Conservation (phyloP, 1,284 basidiomycete genomes). For the Moniliophthora roreri region DNA sequence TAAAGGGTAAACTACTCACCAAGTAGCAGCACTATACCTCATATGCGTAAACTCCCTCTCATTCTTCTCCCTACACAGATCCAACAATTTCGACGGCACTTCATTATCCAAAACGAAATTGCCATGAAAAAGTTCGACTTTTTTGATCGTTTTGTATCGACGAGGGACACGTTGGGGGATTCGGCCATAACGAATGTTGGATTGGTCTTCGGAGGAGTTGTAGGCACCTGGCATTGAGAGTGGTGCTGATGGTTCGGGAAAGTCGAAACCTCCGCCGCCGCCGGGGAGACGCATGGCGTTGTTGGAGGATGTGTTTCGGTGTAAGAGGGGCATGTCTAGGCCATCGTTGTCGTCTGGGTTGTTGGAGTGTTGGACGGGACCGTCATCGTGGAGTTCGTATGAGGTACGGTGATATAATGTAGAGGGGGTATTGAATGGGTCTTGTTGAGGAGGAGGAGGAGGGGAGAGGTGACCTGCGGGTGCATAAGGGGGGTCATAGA, state of each 20-base stretch:
- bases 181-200: constrained; percentile 35
- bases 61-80: constrained; percentile 46
- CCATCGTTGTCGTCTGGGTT: constrained; percentile 8
- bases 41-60: constrained; percentile 94
- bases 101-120: constrained; percentile 1
- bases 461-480: not conserved
- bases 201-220: not conserved
- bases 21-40: constrained; percentile 89
- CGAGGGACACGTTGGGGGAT: constrained; percentile 86
- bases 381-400: constrained; percentile 10
- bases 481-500: constrained; percentile 3
- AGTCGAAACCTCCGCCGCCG: constrained; percentile 8
- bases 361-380: not conserved
- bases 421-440: not conserved
- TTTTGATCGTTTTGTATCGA: constrained; percentile 89
- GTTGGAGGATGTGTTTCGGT: not conserved
- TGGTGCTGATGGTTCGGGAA: too few species aligned
- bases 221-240: not conserved
- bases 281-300: constrained; percentile 21
- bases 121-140: constrained; percentile 56
- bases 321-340: not conserved
- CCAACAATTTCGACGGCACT: constrained; percentile 83
- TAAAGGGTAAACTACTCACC: too few species aligned
- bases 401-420: not conserved
- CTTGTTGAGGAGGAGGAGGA: constrained; percentile 3